Evolutionary conservation across 495 filamentous ascomycete species (phyloP), one percentile per base, ranked within the genome.

Genomic region (Annulohypoxylon nitens): DNA sequence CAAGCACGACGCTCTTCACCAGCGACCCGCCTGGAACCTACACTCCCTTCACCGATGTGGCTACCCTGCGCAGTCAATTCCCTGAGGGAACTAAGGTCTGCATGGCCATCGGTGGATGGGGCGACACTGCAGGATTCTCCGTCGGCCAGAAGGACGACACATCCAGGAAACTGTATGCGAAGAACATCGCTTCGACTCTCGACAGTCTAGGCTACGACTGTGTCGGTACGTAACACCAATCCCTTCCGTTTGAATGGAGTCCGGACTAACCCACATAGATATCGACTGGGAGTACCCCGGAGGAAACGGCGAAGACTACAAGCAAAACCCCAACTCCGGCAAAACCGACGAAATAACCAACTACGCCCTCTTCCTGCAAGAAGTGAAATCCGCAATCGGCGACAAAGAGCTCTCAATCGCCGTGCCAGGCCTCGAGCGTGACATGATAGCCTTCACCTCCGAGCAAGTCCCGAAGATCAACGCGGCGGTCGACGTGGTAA

Each of bases 261-360:
- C 39, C 4, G 39, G 30, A 30, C 30, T 14, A 14, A n/a, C 2
- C 73, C 73, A 10, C 4, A 85, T 37, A 80, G 79, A 82, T 23
- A 64, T 93, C 50, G 90, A 93, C 70, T 93, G 90, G 90, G 89
- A 92, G 71, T 92, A 89, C 65, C 90, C 90, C 9, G 90, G 89
- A 47, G 89, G 89, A 4, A 91, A 91, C 69, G 89, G 88, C 41
- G 69, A 78, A 2, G 79, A 81, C 64, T 91, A 91, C 83, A 91
- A 86, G 69, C 65, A 83, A 64, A 81, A 78, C 41, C 87, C 88
- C n/a, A 91, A 91, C 81, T 80, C 80, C 0, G 79, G 81, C 36
- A 90, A 90, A 72, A 78, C 78, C 4, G 80, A 78, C 69, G 89
- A 92, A 75, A 89, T 91, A 73, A 80, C 85, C 48, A 86, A 84